phyloP scores from a whole-genome alignment of 805 yeast species.

The Myxozyma sirexii region DNA sequence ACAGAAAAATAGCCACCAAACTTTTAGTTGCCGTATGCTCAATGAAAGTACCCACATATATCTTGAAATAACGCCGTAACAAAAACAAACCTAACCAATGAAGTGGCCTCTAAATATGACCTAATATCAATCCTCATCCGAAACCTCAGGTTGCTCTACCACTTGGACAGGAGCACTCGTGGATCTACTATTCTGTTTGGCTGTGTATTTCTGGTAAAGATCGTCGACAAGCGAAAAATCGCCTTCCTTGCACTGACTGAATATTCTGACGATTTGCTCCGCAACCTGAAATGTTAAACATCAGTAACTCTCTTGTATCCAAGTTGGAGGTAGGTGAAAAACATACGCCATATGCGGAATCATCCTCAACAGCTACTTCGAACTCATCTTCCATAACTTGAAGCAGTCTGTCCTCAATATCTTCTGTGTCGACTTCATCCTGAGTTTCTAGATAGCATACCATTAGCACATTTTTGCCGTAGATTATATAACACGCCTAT shows the following conservation, averaged over 20 bases:
- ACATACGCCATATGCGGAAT: slow-evolving; percentile 61
- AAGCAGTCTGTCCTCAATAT: slow-evolving; percentile 80
- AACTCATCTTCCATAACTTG: slow-evolving; percentile 96
- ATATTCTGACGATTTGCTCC: slow-evolving; percentile 62
- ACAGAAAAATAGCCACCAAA: too few species aligned
- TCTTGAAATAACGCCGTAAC: background rate
- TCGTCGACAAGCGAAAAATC: slow-evolving; percentile 61
- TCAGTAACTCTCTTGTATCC: background rate
- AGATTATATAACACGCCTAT: too few species aligned
- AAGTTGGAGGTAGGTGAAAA: background rate
- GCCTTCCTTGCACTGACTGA: slow-evolving; percentile 60
- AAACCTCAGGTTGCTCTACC: slow-evolving; percentile 53
- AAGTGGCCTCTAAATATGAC: background rate
- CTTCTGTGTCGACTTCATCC: slow-evolving; percentile 67
- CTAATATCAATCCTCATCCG: slow-evolving; percentile 48
- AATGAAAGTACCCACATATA: background rate
- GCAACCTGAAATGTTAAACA: slow-evolving; percentile 62
- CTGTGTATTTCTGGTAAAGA: slow-evolving; percentile 61
- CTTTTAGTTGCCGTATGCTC: slow-evolving; percentile 7
- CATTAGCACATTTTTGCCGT: background rate
- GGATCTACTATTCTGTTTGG: slow-evolving; percentile 49
- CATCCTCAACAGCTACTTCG: slow-evolving; percentile 85
- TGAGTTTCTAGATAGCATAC: slow-evolving; percentile 11
- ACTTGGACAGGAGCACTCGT: slow-evolving; percentile 41
- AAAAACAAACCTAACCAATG: background rate